Evolutionary conservation across 1,284 basidiomycete genomes (phyloP), one percentile per base, ranked within the genome.

Genomic region (Phaffia rhodozyma): DNA sequence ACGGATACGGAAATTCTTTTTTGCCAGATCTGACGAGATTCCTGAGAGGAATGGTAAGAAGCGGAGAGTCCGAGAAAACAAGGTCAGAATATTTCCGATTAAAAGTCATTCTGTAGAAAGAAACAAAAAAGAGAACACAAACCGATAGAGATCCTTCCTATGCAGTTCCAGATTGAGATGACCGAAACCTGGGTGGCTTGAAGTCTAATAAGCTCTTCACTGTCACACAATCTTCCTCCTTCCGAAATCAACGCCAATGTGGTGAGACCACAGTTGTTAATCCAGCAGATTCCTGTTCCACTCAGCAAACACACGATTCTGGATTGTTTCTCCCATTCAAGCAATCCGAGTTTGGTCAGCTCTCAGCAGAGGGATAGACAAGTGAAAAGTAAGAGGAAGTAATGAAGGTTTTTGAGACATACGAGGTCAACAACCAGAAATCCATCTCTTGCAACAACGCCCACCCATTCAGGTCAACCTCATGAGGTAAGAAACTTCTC

Each of bases 181-280:
- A 83, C 80, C 0, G 89, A 91, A 0, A 97, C 91, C 71, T 94
- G 90, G 3, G 82, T 79, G 0, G 89, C 85, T 76, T 97, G 92
- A 80, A 85, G 85, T 60, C 83, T 82, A 1, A 84, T 80, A 0
- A 90, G 84, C 67, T 80, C 79, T 0, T 79, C 73, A 25, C 83
- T 82, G 69, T 90, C 84, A 69, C 86, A 89, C 0, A 21, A 71
- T 30, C 81, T 74, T 56, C 85, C 81, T 7, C 82, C 81, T 66
- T 85, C 79, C 18, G 86, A 83, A 66, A 85, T 89, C 18, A 97
- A 79, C 0, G 89, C 89, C 72, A 89, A 85, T 0, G 91, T 84
- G 72, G 59, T 38, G 27, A 60, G 60, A n/a, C 64, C 64, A 25
- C 64, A 61, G 18, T 66, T 66, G 60, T 66, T 66, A 56, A 66